Evolutionary conservation across 208 protist species (phyloP), one percentile per base, ranked within the genome.

Genomic region (Wallacemonas sp.): DNA sequence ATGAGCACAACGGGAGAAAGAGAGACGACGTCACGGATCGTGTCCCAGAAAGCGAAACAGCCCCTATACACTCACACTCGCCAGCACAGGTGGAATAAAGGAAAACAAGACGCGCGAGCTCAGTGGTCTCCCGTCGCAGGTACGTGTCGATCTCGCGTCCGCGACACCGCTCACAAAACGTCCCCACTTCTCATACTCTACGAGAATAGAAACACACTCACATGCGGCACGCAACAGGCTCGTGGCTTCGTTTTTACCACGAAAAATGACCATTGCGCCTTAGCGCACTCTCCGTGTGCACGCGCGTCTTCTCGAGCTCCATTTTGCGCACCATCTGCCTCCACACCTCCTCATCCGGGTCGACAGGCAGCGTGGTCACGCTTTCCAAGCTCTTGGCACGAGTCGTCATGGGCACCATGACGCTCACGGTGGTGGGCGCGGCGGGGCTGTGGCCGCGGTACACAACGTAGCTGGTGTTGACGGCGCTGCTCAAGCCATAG

Each of bases 301-400:
- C 19, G 5, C 42, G 61, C 28, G 2, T 39, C 42, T 45, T 54
- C 45, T 66, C 61, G 22, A 56, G 27, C 45, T 56, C 45, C 61
- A 66, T 30, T 33, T 66, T 66, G 12, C 61, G 42, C 45, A 58
- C 30, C 30, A 58, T 58, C 28, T 34, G 28, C 12, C 51, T 8
- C 51, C 51, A 58, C 15, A 22, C 51, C 28, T 58, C 51, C 28
- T 58, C 51, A 21, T 58, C 51, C 2, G 51, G 51, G 21, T 58
- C 51, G 30, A 4, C 31, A 9, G 51, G 30, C 19, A 33, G 28
- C n/a, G 41, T 58, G 3, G 14, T 0, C n/a, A 19, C 51, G 11
- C 30, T 0, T 19, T 58, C 51, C 0, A 34, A 31, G 30, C 51
- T 58, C 4, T 14, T 11, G 5, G 28, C 51, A 49, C 44, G 44